These are phyloP conservation scores for Zygosaccharomyces kombuchaensis DNA, from an alignment of 805 yeast genomes.

Conservation along the genomic window DNA sequence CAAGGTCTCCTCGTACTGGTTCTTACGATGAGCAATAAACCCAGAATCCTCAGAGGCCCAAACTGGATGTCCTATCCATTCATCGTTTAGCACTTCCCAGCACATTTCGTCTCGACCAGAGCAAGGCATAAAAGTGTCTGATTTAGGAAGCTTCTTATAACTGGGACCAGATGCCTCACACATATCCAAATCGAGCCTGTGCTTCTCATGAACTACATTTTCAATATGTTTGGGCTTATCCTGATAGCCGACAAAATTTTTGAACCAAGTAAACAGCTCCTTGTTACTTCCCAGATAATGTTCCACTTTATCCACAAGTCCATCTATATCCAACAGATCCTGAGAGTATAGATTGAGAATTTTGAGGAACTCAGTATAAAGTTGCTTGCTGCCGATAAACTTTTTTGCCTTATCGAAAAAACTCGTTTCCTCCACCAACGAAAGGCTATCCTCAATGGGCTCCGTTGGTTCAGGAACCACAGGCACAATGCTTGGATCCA, in stretches of 20 bases:
- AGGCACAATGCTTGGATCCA: constrained; percentile 70
- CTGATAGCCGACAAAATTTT: constrained; percentile 82
- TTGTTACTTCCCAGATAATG: constrained; percentile 76
- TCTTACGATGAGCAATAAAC: constrained; percentile 96
- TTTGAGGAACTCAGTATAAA: constrained; percentile 89
- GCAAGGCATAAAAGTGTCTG: constrained; percentile 95
- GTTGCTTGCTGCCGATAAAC: constrained; percentile 79
- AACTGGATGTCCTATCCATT: constrained; percentile 99
- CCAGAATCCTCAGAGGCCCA: constrained; percentile 99
- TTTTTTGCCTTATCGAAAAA: constrained; percentile 92
- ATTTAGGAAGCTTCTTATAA: constrained; percentile 85
- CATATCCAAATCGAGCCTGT: constrained; percentile 79
- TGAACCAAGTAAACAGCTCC: constrained; percentile 88
- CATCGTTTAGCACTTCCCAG: constrained; percentile 97
- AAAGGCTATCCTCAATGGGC: constrained; percentile 51
- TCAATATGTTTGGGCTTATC: constrained; percentile 85
- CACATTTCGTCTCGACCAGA: constrained; percentile 99
- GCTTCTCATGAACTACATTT: constrained; percentile 81
- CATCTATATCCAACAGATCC: constrained; percentile 78
- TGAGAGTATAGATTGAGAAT: constrained; percentile 83
- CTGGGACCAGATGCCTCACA: constrained; percentile 96
- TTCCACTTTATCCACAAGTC: constrained; percentile 78
- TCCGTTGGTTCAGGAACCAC: constrained; percentile 80
- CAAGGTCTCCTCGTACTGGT: constrained; percentile 93
- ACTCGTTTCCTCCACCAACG: constrained; percentile 75